Evolutionary conservation across 441 rosid genomes (phyloP).

Genomic region (Croton setiger): DNA sequence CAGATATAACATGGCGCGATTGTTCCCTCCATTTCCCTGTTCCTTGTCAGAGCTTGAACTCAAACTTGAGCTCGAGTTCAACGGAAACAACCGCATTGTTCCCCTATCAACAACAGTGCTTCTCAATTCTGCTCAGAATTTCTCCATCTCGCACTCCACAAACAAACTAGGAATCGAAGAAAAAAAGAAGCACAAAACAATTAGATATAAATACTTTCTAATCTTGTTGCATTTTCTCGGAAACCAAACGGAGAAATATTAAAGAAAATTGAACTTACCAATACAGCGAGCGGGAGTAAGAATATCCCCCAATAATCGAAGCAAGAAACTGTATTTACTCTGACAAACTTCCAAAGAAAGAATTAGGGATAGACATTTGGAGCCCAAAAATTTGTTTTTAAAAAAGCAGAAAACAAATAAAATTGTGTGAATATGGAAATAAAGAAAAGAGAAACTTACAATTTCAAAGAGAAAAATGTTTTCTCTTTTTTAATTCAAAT

Average conservation of each 20-base stretch:
- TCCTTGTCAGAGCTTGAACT: constrained; percentile 42
- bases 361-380: neutral
- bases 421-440: neutral
- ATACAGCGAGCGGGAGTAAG: constrained; percentile 4
- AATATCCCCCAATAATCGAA: constrained; percentile 3
- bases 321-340: constrained; percentile 13
- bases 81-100: constrained; percentile 70
- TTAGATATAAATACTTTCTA: neutral
- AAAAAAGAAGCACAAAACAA: neutral
- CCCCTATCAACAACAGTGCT: constrained; percentile 14
- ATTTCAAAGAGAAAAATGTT: neutral
- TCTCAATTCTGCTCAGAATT: constrained; percentile 27
- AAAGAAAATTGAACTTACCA: neutral
- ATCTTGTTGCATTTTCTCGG: constrained; percentile 6
- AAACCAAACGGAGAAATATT: constrained; percentile 16
- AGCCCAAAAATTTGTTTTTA: neutral
- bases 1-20: constrained; percentile 53
- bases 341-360: neutral
- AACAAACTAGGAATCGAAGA: constrained; percentile 1
- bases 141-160: constrained; percentile 30
- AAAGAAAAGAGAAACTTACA: constrained; percentile 12
- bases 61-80: constrained; percentile 37
- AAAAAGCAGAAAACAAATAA: no score
- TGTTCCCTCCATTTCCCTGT: constrained; percentile 36
- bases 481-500: neutral